Evolutionary conservation across 2,329 filamentous ascomycete genomes (phyloP), one percentile per base, ranked within the genome.

Genomic region (Fusarium acutatum): DNA sequence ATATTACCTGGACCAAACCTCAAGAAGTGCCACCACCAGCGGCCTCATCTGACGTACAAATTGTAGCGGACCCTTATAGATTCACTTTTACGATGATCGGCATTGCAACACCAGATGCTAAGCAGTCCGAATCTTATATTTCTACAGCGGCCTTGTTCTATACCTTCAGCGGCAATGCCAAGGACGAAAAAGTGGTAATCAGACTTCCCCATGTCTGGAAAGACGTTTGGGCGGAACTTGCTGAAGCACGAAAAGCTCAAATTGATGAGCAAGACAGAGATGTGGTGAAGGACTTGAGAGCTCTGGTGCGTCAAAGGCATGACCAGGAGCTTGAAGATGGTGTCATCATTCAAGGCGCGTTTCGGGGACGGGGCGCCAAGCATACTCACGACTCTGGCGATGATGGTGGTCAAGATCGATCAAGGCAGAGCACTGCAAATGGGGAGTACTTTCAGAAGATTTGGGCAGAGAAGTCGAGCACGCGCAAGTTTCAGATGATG

Each of bases 121-220:
- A 91, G 72, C 95, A 99, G 80, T 97, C 96, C 11, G 95, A 98
- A 81, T 92, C 92, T 3, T 98, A 92, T 75, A 88, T 96, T 46
- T 93, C 95, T 11, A 97, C 95, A 0, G 87, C 90, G 18, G 94
- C 93, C 4, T 84, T 99, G 4, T 98, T 97, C 80, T 88, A 93
- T 44, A 86, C 97, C 2, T 97, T 95, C 73, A 90, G 91, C 4
- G 88, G 89, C n/a, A 93, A 91, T 22, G 83, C 89, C 0, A 96
- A 94, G 76, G 96, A 98, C 78, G 94, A 97, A 72, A 98, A 97
- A 80, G 89, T 94, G 6, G 92, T 92, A 67, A 81, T 97, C 71
- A 89, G 93, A 57, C 85, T 99, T 22, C 94, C 95, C 8, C 86
- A 92, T 1, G 87, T 89, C 5, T 99, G 94, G 93, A 91, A 94